Evolutionary conservation across 495 filamentous ascomycete species (phyloP).

Genomic region (Gamarada debralockiae): DNA sequence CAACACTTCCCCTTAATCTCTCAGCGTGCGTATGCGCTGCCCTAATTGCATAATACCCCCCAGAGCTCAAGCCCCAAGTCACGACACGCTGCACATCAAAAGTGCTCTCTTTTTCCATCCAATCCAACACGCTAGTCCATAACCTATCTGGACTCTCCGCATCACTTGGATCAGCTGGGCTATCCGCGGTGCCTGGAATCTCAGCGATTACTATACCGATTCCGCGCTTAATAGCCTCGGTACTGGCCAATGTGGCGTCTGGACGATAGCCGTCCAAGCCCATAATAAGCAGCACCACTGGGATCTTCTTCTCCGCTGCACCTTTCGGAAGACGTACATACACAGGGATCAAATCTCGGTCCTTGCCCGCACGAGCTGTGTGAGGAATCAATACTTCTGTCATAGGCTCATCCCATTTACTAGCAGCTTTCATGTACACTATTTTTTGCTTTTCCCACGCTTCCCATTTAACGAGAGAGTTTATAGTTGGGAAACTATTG

Average conservation of each 20-base stretch:
- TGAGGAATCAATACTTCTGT: constrained; percentile 59
- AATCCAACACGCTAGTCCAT: constrained; percentile 64
- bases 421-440: constrained; percentile 56
- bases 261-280: constrained; percentile 78
- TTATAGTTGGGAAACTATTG: constrained; percentile 37
- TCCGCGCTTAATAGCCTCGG: constrained; percentile 58
- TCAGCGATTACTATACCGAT: constrained; percentile 56
- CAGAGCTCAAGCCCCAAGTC: constrained; percentile 70
- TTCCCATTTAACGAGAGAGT: constrained; percentile 44
- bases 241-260: constrained; percentile 66
- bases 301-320: constrained; percentile 31
- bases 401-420: constrained; percentile 49
- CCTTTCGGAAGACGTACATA: constrained; percentile 55
- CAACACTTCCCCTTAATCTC: constrained; percentile 53
- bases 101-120: constrained; percentile 53
- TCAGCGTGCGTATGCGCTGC: constrained; percentile 67
- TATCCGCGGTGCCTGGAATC: constrained; percentile 79
- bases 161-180: constrained; percentile 56
- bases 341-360: constrained; percentile 55
- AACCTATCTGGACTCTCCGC: constrained; percentile 46
- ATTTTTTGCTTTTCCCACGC: constrained; percentile 68
- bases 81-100: constrained; percentile 62
- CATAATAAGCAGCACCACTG: constrained; percentile 66
- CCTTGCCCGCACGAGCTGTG: constrained; percentile 38
- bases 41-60: constrained; percentile 74